Evolutionary conservation across 441 rosid species (phyloP).

Genomic region (Kokia cookei): DNA sequence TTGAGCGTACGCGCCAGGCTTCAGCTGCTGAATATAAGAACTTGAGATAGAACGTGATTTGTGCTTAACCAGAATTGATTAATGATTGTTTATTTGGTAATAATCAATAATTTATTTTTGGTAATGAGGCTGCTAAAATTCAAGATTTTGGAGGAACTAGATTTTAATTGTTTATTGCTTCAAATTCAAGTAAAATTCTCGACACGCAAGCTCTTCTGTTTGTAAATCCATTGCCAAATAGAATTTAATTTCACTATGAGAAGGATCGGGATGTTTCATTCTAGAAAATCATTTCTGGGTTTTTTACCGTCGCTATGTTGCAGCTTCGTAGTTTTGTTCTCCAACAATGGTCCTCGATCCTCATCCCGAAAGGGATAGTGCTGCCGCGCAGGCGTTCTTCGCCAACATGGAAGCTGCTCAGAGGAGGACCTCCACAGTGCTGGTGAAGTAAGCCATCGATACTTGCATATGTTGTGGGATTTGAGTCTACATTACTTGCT

Average conservation of each 20-base stretch:
- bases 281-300: background rate
- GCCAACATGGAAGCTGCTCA: slow-evolving; percentile 78
- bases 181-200: background rate
- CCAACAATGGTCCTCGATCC: slow-evolving; percentile 51
- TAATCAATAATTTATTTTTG: background rate
- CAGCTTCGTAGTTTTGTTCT: slow-evolving; percentile 79
- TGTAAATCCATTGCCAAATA: background rate
- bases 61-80: background rate
- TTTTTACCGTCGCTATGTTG: slow-evolving; percentile 5
- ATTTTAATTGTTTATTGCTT: background rate
- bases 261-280: background rate
- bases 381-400: slow-evolving; percentile 60
- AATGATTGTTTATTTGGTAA: background rate
- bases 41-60: background rate
- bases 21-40: slow-evolving; percentile 49
- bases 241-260: background rate
- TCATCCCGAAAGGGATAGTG: slow-evolving; percentile 73
- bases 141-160: background rate
- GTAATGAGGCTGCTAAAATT: background rate
- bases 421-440: slow-evolving; percentile 94
- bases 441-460: slow-evolving; percentile 61
- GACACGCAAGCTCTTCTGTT: background rate
- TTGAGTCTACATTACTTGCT: too few relatives aligned
- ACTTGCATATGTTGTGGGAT: too few relatives aligned
- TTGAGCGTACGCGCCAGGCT: slow-evolving; percentile 92